phyloP scores from a whole-genome alignment of 2,329 filamentous ascomycete genomes.

The Cladosporium halotolerans region DNA sequence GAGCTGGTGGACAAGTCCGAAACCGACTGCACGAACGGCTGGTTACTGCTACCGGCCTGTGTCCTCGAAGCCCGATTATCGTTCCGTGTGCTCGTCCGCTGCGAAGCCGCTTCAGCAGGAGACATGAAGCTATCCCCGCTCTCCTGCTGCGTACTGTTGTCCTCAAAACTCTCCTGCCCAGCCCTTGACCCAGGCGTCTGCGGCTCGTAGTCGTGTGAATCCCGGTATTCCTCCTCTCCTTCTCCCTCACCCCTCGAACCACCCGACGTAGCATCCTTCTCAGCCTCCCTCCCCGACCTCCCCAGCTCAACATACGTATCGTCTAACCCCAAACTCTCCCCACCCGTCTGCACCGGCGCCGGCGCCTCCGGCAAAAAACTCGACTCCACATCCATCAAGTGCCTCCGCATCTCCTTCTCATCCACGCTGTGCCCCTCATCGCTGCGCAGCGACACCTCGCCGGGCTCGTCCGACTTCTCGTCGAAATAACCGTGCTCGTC shows the following conservation, averaged over 20 bases:
- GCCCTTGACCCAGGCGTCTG: slow-evolving; percentile 13
- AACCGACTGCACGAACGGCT: slow-evolving; percentile 5
- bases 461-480: slow-evolving; percentile 20
- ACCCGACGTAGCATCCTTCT: neutral
- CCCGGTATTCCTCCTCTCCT: neutral
- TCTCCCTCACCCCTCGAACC: neutral
- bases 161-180: slow-evolving; percentile 13
- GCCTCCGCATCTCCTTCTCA: slow-evolving; percentile 54
- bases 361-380: slow-evolving; percentile 53
- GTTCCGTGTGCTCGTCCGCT: neutral
- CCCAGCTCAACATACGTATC: slow-evolving; percentile 39
- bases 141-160: neutral
- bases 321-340: slow-evolving; percentile 32
- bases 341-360: slow-evolving; percentile 29
- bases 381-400: slow-evolving; percentile 57
- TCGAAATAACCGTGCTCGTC: slow-evolving; percentile 34
- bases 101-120: slow-evolving; percentile 8
- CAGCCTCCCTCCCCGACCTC: slow-evolving; percentile 11
- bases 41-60: neutral
- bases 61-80: neutral
- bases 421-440: slow-evolving; percentile 41
- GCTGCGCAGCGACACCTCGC: slow-evolving; percentile 27
- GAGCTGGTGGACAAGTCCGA: slow-evolving; percentile 4
- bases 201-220: neutral
- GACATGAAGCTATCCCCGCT: slow-evolving; percentile 5